Base-by-base conservation (phyloP, 2,329 filamentous ascomycete species). In the Colletotrichum australisinense region DNA sequence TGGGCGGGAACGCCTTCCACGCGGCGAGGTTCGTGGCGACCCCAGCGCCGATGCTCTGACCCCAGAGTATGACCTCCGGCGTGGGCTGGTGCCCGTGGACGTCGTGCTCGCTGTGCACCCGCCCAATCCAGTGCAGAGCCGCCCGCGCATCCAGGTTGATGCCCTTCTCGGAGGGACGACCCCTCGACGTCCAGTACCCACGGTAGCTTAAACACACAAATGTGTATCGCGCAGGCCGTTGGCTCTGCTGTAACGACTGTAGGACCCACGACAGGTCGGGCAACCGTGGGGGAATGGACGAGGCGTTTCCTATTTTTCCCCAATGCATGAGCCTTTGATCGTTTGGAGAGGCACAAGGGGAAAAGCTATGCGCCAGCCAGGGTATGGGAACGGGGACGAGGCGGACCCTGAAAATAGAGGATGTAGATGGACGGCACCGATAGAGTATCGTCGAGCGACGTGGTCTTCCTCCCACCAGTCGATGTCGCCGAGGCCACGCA, bases 151-250 rank as follows among this genome's bases (percentile, higher is more conserved):
- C 94, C 22, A 87, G 82, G 76, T 93, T 88, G 75, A 96, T 93
- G 1, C 93, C 94, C 49, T 82, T 83, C 78, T 95, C 93, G 3
- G 91, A 92, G 8, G 93, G 90, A 4, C 91, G 87, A 22, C 94
- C 94, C 38, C 89, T 87, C 2, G 93, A 95, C 12, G 87, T 94
- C 94, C 94, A 96, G 80, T 93, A 96, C 12, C 93, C 93, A 56
- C 93, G 90, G 79, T 94, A 91, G 75, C 88, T 90, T 38, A 91
- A 80, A 72, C 88, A 89, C 9, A 90, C 83, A 76, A 90, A 84
- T 0, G 84, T 89, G 75, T 87, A 87, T 73, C 78, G 75, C 74
- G 71, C 72, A 76, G 32, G 79, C 76, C 49, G 81, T 77, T n/a
- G 79, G 73, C 78, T 78, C 55, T 81, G 78, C 78, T 81, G 82